Conservation (phyloP, 2,329 filamentous ascomycete genomes). For the Colletotrichum endophyticum region DNA sequence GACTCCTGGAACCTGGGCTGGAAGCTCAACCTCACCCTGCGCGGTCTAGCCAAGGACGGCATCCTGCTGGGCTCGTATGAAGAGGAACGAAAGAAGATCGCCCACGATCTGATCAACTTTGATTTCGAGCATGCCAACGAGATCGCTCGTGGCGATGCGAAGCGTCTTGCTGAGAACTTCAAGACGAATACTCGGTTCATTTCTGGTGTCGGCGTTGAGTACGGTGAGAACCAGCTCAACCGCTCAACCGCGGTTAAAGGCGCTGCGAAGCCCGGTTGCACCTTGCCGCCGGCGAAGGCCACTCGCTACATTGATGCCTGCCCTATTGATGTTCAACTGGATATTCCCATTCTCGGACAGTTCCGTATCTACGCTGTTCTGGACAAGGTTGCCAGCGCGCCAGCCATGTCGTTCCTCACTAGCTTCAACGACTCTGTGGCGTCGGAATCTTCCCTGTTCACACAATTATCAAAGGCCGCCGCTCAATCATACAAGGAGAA, state of each 20-base stretch:
- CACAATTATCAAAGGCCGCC: slow-evolving; percentile 61
- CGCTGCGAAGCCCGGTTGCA: slow-evolving; percentile 56
- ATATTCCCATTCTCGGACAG: slow-evolving; percentile 77
- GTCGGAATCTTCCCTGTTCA: slow-evolving; percentile 57
- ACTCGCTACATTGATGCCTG: slow-evolving; percentile 79
- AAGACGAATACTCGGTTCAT: slow-evolving; percentile 74
- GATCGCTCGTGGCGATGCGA: slow-evolving; percentile 64
- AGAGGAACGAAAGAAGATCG: slow-evolving; percentile 52
- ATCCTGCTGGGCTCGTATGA: slow-evolving; percentile 55
- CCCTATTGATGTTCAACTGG: slow-evolving; percentile 76
- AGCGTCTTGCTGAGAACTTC: slow-evolving; percentile 70
- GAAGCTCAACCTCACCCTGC: slow-evolving; percentile 56
- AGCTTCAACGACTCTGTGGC: slow-evolving; percentile 61
- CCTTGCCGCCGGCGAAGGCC: slow-evolving; percentile 70
- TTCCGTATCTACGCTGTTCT: slow-evolving; percentile 77
- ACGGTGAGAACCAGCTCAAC: slow-evolving; percentile 56
- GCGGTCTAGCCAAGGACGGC: slow-evolving; percentile 56
- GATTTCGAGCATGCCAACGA: slow-evolving; percentile 57
- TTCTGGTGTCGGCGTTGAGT: slow-evolving; percentile 71
- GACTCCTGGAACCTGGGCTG: slow-evolving; percentile 67
- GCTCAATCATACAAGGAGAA: slow-evolving; percentile 65
- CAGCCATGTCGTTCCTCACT: slow-evolving; percentile 61
- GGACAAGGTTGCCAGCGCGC: slow-evolving; percentile 54
- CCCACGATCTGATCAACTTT: slow-evolving; percentile 58
- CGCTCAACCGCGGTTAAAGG: slow-evolving; percentile 45